A percentile compares a stretch with the other conserved stretches of the same genome.
phyloP scores from a whole-genome alignment of 805 yeast genomes.

The Suhomyces tanzawaensis region DNA sequence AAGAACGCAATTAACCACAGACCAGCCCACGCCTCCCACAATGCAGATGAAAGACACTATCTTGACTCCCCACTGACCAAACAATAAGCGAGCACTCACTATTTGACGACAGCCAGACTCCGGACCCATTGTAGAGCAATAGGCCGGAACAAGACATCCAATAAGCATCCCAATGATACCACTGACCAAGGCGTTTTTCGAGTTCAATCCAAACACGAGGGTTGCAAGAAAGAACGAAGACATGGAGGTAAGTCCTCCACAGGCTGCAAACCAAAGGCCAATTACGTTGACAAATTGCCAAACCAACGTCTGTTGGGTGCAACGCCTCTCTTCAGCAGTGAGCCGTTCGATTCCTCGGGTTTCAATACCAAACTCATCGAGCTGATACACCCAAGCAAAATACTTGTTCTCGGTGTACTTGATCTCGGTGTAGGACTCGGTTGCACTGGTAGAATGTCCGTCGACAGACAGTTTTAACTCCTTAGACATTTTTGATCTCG shows the following conservation, averaged over 20 bases:
- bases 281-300: conserved; percentile 28
- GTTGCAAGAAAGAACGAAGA: conserved; percentile 35
- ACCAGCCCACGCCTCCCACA: conserved; percentile 37
- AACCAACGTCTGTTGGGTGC: neutral
- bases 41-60: conserved; percentile 29
- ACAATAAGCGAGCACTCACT: conserved; percentile 35
- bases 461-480: neutral
- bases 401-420: neutral
- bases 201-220: conserved; percentile 24
- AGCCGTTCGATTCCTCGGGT: conserved; percentile 36
- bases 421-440: neutral
- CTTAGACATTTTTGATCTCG: neutral
- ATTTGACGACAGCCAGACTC: conserved; percentile 38
- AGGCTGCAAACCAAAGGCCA: conserved; percentile 39
- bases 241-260: conserved; percentile 40
- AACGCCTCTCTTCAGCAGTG: conserved; percentile 24
- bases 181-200: conserved; percentile 26
- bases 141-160: conserved; percentile 39
- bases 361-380: conserved; percentile 31
- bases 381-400: conserved; percentile 13
- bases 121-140: conserved; percentile 38
- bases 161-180: conserved; percentile 29
- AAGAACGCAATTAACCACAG: conserved; percentile 36
- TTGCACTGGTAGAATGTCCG: neutral
- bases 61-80: conserved; percentile 36